Base-by-base conservation (phyloP, 768 basidiomycete species). In the Tylopilus sp. region DNA sequence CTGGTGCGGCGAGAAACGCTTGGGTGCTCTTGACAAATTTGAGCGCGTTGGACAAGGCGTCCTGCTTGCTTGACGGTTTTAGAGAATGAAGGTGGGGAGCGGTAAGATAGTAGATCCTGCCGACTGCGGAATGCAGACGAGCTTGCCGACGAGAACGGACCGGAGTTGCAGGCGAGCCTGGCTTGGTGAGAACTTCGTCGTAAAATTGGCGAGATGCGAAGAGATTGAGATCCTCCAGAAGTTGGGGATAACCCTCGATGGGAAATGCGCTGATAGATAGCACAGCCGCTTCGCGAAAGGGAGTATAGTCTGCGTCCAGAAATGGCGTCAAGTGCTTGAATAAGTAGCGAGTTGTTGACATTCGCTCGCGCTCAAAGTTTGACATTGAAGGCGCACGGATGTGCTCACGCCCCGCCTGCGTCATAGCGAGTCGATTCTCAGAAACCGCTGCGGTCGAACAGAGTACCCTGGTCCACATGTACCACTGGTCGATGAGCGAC, bases 261-360 rank as follows among this genome's bases (percentile, higher is more conserved):
- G 90, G 89, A 59, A 96, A 89, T 24, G 88, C 85, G 63, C 93
- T 94, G 64, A 98, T 88, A 53, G 92, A 91, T 33, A 90, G 74
- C 11, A 95, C 91, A 13, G 90, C 91, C 0, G 87, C 84, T 65
- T 94, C 89, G 48, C 92, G 84, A 68, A 95, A 94, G 11, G 81
- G 74, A 2, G 82, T 82, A 62, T 89, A 86, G 60, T 96, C 93
- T 7, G 89, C 89, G 56, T 91, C 89, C 49, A 98, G 77, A 66
- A 93, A 92, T 7, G 91, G 89, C 0, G 90, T 88, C 49, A 95
- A 75, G 59, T 90, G 89, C 59, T 87, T 80, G 71, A 96, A 93
- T 22, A 96, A 70, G 24, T 86, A 91, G 24, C 87, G 81, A 5
- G 90, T 87, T 0, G 88, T 89, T n/a, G 83, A 80, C 62, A 91